Base-by-base conservation (phyloP, 2,329 filamentous ascomycete genomes). In the Fusarium hainanense region DNA sequence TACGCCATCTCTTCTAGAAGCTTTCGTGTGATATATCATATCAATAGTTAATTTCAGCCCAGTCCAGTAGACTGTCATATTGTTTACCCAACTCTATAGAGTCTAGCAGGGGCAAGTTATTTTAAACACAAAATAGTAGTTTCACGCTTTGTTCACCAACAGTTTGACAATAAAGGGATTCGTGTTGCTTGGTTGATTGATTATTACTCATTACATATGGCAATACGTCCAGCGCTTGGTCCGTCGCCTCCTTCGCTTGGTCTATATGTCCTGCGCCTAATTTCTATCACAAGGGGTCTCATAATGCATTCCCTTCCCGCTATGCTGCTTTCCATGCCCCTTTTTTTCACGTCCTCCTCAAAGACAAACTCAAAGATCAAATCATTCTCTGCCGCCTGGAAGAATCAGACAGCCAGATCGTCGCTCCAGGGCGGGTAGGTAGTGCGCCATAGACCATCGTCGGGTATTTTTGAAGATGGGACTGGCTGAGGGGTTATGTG, bases 391-490 rank as follows among this genome's bases (percentile, higher is more conserved):
- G 13, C 18, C 37, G 11, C 9, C 13, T n/a, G 34, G 32, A 27
- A 28, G 23, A 58, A 65, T 74, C 47, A 46, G 21, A 41, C 30
- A 25, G 64, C 40, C 8, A 52, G 32, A 30, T 54, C 51, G 3
- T 82, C 78, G 63, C 83, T 85, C 81, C 81, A 83, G 0, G 81
- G 44, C 4, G 82, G 81, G 56, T 84, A 85, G 1, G 78, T 78
- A 6, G 83, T 83, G 60, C 83, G 82, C 84, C 83, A 85, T 51
- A 74, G 74, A 20, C 83, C 83, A 55, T 85, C 69, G 58, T 85
- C 82, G 42, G 80, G 77, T 14, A 77, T 78, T 34, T 71, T 69
- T n/a, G 75, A 69, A 30, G 71, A 60, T 16, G 74, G 70, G 12
- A 68, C 66, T 13, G 70, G 44, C 27, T 32, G 44, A 8, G 60